Evolutionary conservation across 2,329 filamentous ascomycete genomes (phyloP), one percentile per base, ranked within the genome.

Genomic region (Alternaria arbusti): DNA sequence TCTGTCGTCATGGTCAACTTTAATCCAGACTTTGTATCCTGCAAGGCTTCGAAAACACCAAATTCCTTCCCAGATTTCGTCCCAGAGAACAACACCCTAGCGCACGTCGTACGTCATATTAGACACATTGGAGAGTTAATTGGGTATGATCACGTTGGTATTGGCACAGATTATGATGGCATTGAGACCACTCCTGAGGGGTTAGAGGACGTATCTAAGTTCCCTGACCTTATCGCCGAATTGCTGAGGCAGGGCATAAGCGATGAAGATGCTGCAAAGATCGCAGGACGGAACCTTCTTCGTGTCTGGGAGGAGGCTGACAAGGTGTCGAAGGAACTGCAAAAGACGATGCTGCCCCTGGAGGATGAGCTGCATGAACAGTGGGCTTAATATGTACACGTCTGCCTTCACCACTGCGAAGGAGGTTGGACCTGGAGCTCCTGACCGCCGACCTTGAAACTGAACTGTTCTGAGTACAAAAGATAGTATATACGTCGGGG

Each of bases 1-100:
- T 91, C 91, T 4, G 73, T 98, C 10, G 92, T 97, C 57, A 97
- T 97, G 93, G 88, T 97, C 66, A 97, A 97, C 78, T 96, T 97
- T 74, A 84, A 87, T 15, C 92, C 93, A 0, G 89, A 89, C 17
- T 97, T 97, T 78, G 88, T 97, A 65, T 92, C 90, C 26, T 97
- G 94, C 78, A 83, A 86, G 2, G 85, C 87, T 10, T 82, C 85
- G 1, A 84, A 86, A 30, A 83, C 86, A 4, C 82, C 85, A 15
- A 86, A 87, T 45, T 91, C 90, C 0, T 75, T 96, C 6, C 92
- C 93, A 0, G 86, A 90, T 13, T 86, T 86, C 61, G 88, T 90
- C 55, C 87, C 89, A 0, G 82, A 84, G 54, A 90, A 94, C 67
- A 88, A 89, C 9, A 97, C 92, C 0, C 79, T 98, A 36, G 84